Evolutionary conservation across 345 rosid species (phyloP).

Genomic region (Camelina sativa): DNA sequence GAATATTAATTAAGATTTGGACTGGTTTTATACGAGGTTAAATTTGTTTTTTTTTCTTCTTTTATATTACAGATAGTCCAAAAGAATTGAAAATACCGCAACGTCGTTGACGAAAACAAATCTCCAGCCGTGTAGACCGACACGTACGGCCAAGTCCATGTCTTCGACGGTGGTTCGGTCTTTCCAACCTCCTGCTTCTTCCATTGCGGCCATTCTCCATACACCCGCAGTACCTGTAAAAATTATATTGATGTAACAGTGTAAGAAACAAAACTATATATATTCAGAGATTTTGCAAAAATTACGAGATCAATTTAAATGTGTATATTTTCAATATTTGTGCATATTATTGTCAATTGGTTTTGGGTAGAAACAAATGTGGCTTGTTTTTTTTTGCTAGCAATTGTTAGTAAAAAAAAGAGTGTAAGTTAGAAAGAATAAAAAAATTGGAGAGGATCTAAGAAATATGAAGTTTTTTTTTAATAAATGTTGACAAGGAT

Average conservation of each 20-base stretch:
- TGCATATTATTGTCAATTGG: background rate
- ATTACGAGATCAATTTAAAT: background rate
- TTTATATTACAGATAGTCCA: background rate
- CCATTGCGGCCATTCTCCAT: conserved; percentile 95
- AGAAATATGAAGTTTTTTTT: background rate
- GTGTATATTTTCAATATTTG: background rate
- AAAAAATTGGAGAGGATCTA: background rate
- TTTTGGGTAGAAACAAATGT: background rate
- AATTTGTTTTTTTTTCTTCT: background rate
- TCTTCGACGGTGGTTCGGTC: conserved; percentile 98
- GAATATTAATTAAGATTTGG: conserved; percentile 13
- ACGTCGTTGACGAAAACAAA: conserved; percentile 88
- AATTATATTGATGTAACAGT: too few species aligned
- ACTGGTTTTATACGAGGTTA: conserved; percentile 20
- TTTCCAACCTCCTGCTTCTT: conserved; percentile 99
- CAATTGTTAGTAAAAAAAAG: background rate
- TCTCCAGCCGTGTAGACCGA: conserved; percentile 94
- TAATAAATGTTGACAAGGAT: background rate
- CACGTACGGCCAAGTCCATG: conserved; percentile 97
- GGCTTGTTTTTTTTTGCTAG: background rate
- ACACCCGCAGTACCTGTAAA: conserved; percentile 88
- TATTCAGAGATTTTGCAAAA: background rate
- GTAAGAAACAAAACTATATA: background rate
- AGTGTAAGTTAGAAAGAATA: background rate
- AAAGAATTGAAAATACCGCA: conserved; percentile 47